Evolutionary conservation across 2,329 filamentous ascomycete genomes (phyloP).

Genomic region (Pseudopithomyces maydicus): DNA sequence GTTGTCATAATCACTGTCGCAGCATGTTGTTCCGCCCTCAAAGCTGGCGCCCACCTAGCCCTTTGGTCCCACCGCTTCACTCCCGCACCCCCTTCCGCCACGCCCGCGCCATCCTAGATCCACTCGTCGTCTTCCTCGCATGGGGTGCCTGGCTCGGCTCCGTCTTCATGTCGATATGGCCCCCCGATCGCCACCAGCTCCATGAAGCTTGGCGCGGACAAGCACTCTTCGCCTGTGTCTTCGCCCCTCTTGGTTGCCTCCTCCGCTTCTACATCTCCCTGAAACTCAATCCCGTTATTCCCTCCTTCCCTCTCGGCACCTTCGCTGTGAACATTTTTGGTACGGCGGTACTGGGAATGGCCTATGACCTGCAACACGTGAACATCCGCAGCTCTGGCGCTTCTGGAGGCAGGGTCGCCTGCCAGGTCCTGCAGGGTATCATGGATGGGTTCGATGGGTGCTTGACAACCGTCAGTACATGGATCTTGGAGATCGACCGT

Average conservation of each 20-base stretch:
- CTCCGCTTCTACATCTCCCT: slow-evolving; percentile 74
- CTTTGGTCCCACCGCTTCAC: slow-evolving; percentile 62
- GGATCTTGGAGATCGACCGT: slow-evolving; percentile 51
- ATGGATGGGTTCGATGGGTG: slow-evolving; percentile 56
- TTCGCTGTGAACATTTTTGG: slow-evolving; percentile 82
- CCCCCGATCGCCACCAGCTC: slow-evolving; percentile 60
- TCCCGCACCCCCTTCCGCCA: slow-evolving; percentile 65
- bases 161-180: slow-evolving; percentile 71
- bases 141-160: slow-evolving; percentile 80
- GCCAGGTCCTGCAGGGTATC: slow-evolving; percentile 54
- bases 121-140: slow-evolving; percentile 65
- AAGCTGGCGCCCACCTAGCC: slow-evolving; percentile 77
- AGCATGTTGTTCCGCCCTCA: slow-evolving; percentile 71
- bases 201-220: slow-evolving; percentile 74
- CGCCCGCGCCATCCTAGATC: slow-evolving; percentile 68
- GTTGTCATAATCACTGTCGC: slow-evolving; percentile 74
- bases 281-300: slow-evolving; percentile 68
- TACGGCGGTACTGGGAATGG: slow-evolving; percentile 74
- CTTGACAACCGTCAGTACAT: slow-evolving; percentile 55
- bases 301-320: slow-evolving; percentile 81
- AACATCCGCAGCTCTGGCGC: slow-evolving; percentile 50
- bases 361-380: slow-evolving; percentile 77
- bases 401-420: slow-evolving; percentile 49
- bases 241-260: slow-evolving; percentile 81
- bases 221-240: slow-evolving; percentile 76